These are phyloP conservation scores for Hymenoscyphus salicellus DNA, from an alignment of 2,329 filamentous ascomycete genomes.

Conservation along the genomic window DNA sequence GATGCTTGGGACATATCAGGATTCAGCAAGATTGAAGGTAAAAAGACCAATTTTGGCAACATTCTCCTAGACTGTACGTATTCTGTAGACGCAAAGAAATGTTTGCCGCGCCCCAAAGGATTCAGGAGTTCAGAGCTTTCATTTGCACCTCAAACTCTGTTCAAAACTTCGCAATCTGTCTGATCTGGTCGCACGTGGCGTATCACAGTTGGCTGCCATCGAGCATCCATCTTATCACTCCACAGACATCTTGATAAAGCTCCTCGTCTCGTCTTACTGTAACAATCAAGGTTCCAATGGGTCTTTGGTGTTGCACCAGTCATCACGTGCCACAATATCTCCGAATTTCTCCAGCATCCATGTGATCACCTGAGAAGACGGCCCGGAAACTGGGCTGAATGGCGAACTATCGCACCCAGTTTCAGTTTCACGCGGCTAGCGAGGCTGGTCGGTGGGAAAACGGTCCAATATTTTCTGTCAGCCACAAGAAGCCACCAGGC, in stretches of 20 bases:
- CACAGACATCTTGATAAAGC: not conserved
- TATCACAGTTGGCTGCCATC: not conserved
- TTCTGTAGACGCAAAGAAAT: not conserved
- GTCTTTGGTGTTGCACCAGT: not conserved
- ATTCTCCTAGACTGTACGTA: no score
- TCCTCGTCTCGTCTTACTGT: slow-evolving; percentile 1
- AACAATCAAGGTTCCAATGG: not conserved
- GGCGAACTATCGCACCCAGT: not conserved
- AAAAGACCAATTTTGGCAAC: no score
- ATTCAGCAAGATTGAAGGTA: no score
- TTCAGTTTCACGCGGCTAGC: not conserved
- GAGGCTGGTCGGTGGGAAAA: not conserved
- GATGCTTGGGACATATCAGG: no score
- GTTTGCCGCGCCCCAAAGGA: not conserved
- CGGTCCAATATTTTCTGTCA: slow-evolving; percentile 1
- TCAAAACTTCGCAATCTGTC: not conserved
- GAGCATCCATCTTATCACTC: slow-evolving; percentile 1
- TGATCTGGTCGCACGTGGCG: not conserved
- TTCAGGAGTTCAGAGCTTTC: not conserved
- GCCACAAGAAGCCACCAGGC: not conserved
- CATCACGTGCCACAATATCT: slow-evolving; percentile 3
- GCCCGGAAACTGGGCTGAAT: not conserved
- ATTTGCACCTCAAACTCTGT: not conserved
- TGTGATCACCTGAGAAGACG: not conserved
- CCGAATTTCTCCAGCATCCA: not conserved